phyloP scores from a whole-genome alignment of 2,329 filamentous ascomycete genomes.

The Pseudocercospora eumusae region DNA sequence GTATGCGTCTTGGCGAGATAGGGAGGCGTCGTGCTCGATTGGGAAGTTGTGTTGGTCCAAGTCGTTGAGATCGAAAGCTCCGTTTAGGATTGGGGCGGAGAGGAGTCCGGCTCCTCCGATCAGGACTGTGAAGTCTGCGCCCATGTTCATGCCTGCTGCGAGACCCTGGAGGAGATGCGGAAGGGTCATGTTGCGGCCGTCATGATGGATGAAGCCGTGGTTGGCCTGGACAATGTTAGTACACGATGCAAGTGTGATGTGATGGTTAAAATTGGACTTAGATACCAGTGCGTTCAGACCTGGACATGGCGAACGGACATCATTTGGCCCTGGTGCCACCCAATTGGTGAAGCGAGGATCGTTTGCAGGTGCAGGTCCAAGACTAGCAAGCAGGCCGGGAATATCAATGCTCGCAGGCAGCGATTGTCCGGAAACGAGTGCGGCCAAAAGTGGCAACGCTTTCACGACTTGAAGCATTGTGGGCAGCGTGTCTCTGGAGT shows the following conservation, averaged over 20 bases:
- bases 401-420: constrained; percentile 13
- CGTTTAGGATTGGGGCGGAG: constrained; percentile 24
- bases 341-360: constrained; percentile 36
- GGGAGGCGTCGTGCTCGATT: constrained; percentile 43
- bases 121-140: constrained; percentile 34
- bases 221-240: too few relatives aligned
- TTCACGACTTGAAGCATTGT: neutral
- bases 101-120: constrained; percentile 36
- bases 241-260: too few relatives aligned
- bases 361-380: constrained; percentile 30
- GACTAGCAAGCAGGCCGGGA: constrained; percentile 26
- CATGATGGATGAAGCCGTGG: constrained; percentile 30
- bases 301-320: constrained; percentile 37
- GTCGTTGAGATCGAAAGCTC: constrained; percentile 33
- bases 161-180: constrained; percentile 33
- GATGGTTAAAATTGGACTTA: too few relatives aligned
- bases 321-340: constrained; percentile 30
- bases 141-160: constrained; percentile 34
- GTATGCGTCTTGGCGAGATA: constrained; percentile 40
- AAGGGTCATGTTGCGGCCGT: constrained; percentile 32
- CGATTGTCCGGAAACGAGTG: constrained; percentile 16
- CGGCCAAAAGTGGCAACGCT: constrained; percentile 6
- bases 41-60: constrained; percentile 39
- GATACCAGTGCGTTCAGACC: constrained; percentile 24
- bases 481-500: neutral